Conservation (phyloP, 805 yeast genomes). For the Yamadazyma sp. region DNA sequence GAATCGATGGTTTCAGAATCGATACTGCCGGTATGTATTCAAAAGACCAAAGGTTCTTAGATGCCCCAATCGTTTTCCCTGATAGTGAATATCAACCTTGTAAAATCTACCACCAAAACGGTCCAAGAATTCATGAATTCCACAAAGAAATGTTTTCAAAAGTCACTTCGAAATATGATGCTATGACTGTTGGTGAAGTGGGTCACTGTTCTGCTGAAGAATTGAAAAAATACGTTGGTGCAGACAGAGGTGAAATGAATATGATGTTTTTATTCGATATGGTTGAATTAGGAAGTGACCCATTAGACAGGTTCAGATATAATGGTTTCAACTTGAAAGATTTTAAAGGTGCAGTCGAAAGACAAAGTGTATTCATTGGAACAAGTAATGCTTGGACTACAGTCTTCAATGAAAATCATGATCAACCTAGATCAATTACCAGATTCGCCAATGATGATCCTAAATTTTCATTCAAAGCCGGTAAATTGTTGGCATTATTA, state of each 20-base stretch:
- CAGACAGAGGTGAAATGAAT: slow-evolving; percentile 33
- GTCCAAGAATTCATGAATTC: slow-evolving; percentile 58
- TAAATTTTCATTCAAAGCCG: slow-evolving; percentile 31
- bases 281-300: slow-evolving; percentile 37
- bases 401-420: slow-evolving; percentile 55
- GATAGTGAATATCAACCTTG: slow-evolving; percentile 42
- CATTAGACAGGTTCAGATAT: slow-evolving; percentile 34
- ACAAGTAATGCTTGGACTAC: slow-evolving; percentile 58
- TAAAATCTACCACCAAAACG: slow-evolving; percentile 34
- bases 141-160: slow-evolving; percentile 48
- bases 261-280: slow-evolving; percentile 36
- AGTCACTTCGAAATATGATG: slow-evolving; percentile 46
- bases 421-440: slow-evolving; percentile 55
- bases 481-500: slow-evolving; percentile 48
- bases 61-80: slow-evolving; percentile 48
- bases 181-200: slow-evolving; percentile 58
- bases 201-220: slow-evolving; percentile 43
- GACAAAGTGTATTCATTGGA: slow-evolving; percentile 37
- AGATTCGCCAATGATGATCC: slow-evolving; percentile 45
- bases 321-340: slow-evolving; percentile 35
- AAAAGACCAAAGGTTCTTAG: slow-evolving; percentile 44
- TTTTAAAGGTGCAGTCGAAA: slow-evolving; percentile 38
- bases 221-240: slow-evolving; percentile 41
- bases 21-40: slow-evolving; percentile 56
- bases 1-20: slow-evolving; percentile 59